Evolutionary conservation across 139 green algal species (phyloP).

Genomic region (Deuterostichococcus epilithicus): DNA sequence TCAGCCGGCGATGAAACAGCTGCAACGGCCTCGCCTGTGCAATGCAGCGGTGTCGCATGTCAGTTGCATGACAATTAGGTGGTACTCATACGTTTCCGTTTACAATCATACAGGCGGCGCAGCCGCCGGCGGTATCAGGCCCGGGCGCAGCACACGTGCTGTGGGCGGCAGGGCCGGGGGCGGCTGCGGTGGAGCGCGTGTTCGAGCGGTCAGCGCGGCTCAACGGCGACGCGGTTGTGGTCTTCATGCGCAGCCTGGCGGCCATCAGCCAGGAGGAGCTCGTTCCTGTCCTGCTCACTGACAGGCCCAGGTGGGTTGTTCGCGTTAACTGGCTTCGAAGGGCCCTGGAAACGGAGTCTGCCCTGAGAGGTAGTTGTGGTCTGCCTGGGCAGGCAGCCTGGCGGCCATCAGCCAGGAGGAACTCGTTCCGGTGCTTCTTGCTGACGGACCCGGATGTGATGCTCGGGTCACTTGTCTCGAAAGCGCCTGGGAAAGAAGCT

Average conservation of each 20-base stretch:
- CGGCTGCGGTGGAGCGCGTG: conserved; percentile 43
- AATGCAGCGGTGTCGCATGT: too few relatives aligned
- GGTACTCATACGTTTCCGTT: too few relatives aligned
- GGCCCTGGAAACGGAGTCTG: conserved; percentile 55
- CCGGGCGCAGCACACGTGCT: conserved; percentile 50
- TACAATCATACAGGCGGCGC: not conserved
- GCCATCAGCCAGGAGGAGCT: conserved; percentile 81
- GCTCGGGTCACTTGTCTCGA: too few relatives aligned
- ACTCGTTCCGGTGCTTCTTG: conserved; percentile 49
- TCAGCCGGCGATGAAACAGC: too few relatives aligned
- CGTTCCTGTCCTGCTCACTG: conserved; percentile 15
- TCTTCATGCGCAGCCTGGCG: conserved; percentile 86
- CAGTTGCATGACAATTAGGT: too few relatives aligned
- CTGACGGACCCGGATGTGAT: too few relatives aligned
- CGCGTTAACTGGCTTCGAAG: too few relatives aligned
- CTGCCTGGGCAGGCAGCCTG: conserved; percentile 84
- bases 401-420: conserved; percentile 80
- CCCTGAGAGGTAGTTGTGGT: conserved; percentile 87
- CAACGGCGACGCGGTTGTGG: conserved; percentile 85
- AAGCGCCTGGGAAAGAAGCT: conserved; percentile 33
- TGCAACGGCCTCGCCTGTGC: too few relatives aligned
- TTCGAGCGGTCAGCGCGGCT: conserved; percentile 55
- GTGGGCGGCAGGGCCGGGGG: conserved; percentile 50
- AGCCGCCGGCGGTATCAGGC: conserved; percentile 3
- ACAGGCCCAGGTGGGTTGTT: too few relatives aligned